Percentiles rank a stretch among this genome's conserved stretches.
phyloP scores from a whole-genome alignment of 495 filamentous ascomycete genomes.

The Parathielavia hyrcaniae region DNA sequence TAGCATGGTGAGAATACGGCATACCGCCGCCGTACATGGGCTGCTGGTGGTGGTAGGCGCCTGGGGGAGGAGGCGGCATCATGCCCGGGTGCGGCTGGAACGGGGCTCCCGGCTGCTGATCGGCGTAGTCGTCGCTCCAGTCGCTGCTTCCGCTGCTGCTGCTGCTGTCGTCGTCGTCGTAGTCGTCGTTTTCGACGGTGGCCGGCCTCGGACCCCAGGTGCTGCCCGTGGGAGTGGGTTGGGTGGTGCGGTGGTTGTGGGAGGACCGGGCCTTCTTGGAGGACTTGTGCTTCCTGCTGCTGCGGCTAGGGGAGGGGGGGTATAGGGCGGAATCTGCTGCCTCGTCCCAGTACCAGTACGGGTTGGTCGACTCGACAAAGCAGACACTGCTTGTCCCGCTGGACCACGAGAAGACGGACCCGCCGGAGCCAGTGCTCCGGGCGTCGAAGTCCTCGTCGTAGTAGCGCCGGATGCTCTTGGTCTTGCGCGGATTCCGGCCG shows the following conservation, averaged over 20 bases:
- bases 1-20: conserved; percentile 1
- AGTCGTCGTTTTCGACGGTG: conserved; percentile 15
- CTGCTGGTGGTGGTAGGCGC: background rate
- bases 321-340: background rate
- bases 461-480: conserved; percentile 25
- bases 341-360: conserved; percentile 16
- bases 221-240: background rate
- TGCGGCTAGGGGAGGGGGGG: background rate
- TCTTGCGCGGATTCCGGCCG: conserved; percentile 25
- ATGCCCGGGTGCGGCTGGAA: background rate
- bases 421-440: conserved; percentile 19
- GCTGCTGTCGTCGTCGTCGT: conserved; percentile 14
- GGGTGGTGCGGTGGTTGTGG: background rate
- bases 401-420: conserved; percentile 18
- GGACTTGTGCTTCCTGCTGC: background rate
- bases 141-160: conserved; percentile 15
- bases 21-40: background rate
- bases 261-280: conserved; percentile 9
- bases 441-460: conserved; percentile 21
- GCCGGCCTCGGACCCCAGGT: conserved; percentile 2
- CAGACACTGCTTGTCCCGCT: conserved; percentile 18
- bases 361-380: conserved; percentile 15
- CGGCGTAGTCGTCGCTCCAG: background rate
- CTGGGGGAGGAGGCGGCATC: background rate
- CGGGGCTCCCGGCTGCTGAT: conserved; percentile 1